phyloP scores from a whole-genome alignment of 2,329 filamentous ascomycete species.

The Hymenoscyphus linearis region DNA sequence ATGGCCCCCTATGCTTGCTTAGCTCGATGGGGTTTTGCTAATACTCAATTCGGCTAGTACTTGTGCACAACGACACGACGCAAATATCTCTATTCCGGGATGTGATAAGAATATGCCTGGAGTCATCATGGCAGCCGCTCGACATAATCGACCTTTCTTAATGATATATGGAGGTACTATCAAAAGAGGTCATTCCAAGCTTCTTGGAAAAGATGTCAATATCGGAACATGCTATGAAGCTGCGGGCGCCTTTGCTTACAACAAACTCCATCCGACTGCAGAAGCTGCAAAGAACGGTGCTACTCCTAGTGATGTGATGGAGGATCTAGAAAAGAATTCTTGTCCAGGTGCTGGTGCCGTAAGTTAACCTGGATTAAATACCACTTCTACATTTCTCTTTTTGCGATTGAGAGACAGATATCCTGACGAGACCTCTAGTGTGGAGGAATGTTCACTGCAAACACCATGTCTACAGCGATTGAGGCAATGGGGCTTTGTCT shows the following conservation, averaged over 20 bases:
- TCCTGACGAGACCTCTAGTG: conserved; percentile 35
- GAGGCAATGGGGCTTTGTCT: conserved; percentile 66
- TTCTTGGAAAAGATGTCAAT: conserved; percentile 76
- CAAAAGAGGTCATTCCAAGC: conserved; percentile 73
- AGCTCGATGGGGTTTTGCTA: neutral
- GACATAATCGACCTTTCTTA: conserved; percentile 81
- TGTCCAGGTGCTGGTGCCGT: conserved; percentile 61
- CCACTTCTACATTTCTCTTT: neutral
- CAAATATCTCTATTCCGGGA: conserved; percentile 86
- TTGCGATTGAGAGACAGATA: too few species aligned
- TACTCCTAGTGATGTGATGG: conserved; percentile 71
- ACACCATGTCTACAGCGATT: conserved; percentile 69
- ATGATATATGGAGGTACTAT: conserved; percentile 97
- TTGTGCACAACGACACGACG: conserved; percentile 63
- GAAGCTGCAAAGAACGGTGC: conserved; percentile 56
- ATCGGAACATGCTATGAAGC: conserved; percentile 87
- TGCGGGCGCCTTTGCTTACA: conserved; percentile 75
- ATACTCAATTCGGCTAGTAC: neutral
- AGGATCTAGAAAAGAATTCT: conserved; percentile 66
- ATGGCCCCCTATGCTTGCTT: neutral
- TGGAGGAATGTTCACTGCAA: conserved; percentile 74
- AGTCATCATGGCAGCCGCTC: conserved; percentile 37
- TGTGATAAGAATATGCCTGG: conserved; percentile 99
- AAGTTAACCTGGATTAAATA: neutral
- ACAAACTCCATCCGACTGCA: conserved; percentile 66